Percentiles rank a stretch among this genome's conserved stretches.
These are phyloP conservation scores for Telfairia occidentalis DNA, from an alignment of 331 rosid species.

Conservation along the genomic window DNA sequence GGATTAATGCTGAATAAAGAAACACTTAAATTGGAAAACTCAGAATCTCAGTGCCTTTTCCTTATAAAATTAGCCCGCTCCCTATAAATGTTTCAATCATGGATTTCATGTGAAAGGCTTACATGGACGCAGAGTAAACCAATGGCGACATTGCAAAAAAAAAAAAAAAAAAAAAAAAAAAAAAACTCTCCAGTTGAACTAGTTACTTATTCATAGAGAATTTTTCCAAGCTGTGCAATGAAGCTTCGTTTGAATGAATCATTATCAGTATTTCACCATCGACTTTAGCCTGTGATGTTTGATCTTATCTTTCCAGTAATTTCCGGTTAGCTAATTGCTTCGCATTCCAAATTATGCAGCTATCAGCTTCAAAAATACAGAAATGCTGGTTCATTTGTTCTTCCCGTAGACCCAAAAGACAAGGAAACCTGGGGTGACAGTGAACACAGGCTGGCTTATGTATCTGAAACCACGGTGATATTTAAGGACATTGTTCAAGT, in stretches of 20 bases:
- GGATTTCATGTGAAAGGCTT: background rate
- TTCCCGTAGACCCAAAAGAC: slow-evolving; percentile 75
- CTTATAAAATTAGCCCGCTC: background rate
- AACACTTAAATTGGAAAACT: background rate
- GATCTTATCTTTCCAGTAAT: background rate
- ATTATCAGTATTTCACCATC: background rate
- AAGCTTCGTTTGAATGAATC: background rate
- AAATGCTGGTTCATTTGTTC: slow-evolving; percentile 84
- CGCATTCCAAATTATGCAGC: slow-evolving; percentile 28
- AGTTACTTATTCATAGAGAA: background rate
- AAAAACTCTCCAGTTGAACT: background rate
- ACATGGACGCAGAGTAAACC: background rate
- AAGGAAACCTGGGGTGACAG: slow-evolving; percentile 94
- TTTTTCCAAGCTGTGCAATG: background rate
- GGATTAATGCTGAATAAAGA: background rate
- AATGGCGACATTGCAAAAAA: background rate
- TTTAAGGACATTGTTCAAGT: slow-evolving; percentile 88
- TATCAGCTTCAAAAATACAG: slow-evolving; percentile 90
- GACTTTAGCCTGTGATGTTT: background rate
- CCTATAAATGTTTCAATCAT: background rate
- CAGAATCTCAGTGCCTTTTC: background rate
- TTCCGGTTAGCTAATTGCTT: background rate
- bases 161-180: too few relatives aligned
- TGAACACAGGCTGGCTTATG: slow-evolving; percentile 93
- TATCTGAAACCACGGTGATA: slow-evolving; percentile 92